Conservation (phyloP, 208 protist species). For the Borovskyia barvae region DNA sequence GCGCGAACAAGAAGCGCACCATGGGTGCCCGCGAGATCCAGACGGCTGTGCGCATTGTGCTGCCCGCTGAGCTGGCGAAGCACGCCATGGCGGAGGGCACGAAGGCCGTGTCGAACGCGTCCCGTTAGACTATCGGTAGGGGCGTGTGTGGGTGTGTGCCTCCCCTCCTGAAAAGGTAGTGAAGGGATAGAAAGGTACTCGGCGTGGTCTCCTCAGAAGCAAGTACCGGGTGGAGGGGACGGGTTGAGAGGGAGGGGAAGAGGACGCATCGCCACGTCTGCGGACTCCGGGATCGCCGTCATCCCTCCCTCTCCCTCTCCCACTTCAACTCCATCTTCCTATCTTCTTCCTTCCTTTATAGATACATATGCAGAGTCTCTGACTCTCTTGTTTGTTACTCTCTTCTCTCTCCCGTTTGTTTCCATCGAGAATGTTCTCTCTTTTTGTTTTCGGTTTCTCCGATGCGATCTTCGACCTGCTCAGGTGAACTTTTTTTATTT, state of each 20-base stretch:
- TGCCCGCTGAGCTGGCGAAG: constrained; percentile 97
- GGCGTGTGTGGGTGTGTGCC: too few relatives aligned
- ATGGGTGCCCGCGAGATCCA: constrained; percentile 95
- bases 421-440: background rate
- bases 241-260: too few relatives aligned
- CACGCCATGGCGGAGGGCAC: constrained; percentile 98
- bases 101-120: constrained; percentile 95
- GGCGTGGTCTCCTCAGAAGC: too few relatives aligned
- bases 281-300: too few relatives aligned
- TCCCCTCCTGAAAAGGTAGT: too few relatives aligned
- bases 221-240: too few relatives aligned
- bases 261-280: too few relatives aligned
- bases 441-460: background rate
- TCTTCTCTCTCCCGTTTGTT: background rate
- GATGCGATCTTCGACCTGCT: too few relatives aligned
- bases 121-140: too few relatives aligned
- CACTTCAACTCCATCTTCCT: background rate
- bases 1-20: constrained; percentile 95
- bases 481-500: too few relatives aligned
- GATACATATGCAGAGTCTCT: background rate
- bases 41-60: constrained; percentile 96
- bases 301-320: background rate
- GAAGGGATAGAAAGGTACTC: too few relatives aligned
- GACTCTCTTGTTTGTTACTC: background rate
- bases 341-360: background rate